Base-by-base conservation (phyloP, 768 basidiomycete species). In the Trametes gibbosa region DNA sequence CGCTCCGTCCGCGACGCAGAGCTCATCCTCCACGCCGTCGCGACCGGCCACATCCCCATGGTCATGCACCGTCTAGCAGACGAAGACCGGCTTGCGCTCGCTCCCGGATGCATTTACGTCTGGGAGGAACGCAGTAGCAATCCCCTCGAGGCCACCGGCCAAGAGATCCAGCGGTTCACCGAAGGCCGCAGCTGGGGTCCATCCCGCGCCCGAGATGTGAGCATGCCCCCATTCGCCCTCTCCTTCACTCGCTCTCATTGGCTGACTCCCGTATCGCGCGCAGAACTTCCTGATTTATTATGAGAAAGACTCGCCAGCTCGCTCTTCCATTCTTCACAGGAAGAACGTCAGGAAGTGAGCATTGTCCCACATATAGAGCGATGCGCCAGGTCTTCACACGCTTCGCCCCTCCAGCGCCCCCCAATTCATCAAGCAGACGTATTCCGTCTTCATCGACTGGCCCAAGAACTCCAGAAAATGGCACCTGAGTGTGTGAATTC, bases 231-330 rank as follows among this genome's bases (percentile, higher is more conserved):
- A 34, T 50, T 45, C 58, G 50, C 46, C 34, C 32, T n/a, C n/a
- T n/a, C n/a, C n/a, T n/a, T n/a, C n/a, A n/a, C 17, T 13, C 29
- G 17, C 54, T 21, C 63, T 60, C 16, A 59, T 59, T 27, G 63
- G 58, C 62, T 63, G 35, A 57, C 54, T 50, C 32, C 21, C 55
- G 39, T 21, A 19, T 42, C 43, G 45, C 42, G 45, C 45, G 42
- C 39, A 75, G 70, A 73, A 74, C 56, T 77, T 77, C 65, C 66
- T 77, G 12, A 70, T 75, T 53, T 77, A 77, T 56, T 70, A 74
- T 49, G 76, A 77, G 65, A 77, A 76, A 65, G 73, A 72, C 40
- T 63, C 63, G 16, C 65, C 68, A 5, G 61, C 59, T 19, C 56
- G 66, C 17, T 59, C 62, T 23, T 66, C 68, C 5, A 52, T 70